Conservation (phyloP, 306 rosid species). For the Medicago arabica region DNA sequence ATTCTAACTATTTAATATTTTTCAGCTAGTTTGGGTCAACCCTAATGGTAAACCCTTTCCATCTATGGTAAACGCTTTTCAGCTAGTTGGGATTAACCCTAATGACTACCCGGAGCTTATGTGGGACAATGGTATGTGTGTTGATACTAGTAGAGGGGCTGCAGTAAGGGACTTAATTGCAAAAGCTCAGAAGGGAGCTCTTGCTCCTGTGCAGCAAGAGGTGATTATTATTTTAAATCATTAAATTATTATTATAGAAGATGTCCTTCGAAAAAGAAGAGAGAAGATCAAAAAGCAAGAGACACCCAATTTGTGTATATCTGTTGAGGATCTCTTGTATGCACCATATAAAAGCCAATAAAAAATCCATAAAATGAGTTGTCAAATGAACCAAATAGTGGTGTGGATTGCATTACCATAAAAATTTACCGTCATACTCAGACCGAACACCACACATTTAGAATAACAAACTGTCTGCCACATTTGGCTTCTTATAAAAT, state of each 20-base stretch:
- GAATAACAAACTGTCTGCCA: not conserved
- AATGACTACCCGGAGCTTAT: constrained; percentile 83
- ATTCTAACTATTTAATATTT: constrained; percentile 46
- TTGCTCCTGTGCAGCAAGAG: constrained; percentile 92
- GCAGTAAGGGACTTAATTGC: constrained; percentile 89
- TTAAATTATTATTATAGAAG: constrained; percentile 27
- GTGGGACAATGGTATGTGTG: constrained; percentile 98
- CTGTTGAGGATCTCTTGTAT: constrained; percentile 24
- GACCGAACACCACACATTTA: constrained; percentile 8
- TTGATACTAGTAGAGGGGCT: constrained; percentile 94
- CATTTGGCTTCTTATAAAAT: not conserved
- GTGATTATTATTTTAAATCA: constrained; percentile 45
- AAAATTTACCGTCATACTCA: not conserved
- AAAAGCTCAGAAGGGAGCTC: constrained; percentile 94
- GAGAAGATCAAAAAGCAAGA: constrained; percentile 17
- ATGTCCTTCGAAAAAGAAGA: constrained; percentile 3
- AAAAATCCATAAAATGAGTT: constrained; percentile 19
- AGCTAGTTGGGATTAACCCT: constrained; percentile 94
- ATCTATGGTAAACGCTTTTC: constrained; percentile 64
- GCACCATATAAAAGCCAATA: not conserved
- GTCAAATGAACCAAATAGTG: constrained; percentile 9
- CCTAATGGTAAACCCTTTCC: constrained; percentile 62
- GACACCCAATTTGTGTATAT: constrained; percentile 10
- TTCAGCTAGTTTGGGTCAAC: constrained; percentile 99
- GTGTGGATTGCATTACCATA: constrained; percentile 1